These are phyloP conservation scores for Fusarium acutatum DNA, from an alignment of 2,329 filamentous ascomycete genomes.

Conservation along the genomic window DNA sequence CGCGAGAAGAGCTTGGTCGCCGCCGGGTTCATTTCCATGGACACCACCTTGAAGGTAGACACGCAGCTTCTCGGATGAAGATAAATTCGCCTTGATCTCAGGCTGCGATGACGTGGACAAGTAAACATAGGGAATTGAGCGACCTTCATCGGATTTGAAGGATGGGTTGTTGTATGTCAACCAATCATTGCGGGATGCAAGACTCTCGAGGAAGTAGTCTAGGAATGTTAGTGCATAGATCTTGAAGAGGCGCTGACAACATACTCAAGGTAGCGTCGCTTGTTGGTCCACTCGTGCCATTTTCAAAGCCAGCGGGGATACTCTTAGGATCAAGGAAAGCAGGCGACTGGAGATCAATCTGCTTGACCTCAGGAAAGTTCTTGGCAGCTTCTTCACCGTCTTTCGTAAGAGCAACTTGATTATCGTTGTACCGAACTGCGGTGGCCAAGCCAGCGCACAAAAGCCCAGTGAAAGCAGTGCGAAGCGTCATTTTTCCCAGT, in stretches of 20 bases:
- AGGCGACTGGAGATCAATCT: constrained; percentile 38
- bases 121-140: constrained; percentile 34
- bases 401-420: constrained; percentile 35
- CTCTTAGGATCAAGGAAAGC: constrained; percentile 36
- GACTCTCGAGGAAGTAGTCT: constrained; percentile 36
- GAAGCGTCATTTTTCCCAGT: constrained; percentile 8
- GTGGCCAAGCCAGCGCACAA: constrained; percentile 27
- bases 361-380: constrained; percentile 34
- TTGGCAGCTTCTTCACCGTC: constrained; percentile 36
- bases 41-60: constrained; percentile 43
- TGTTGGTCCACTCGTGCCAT: constrained; percentile 44
- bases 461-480: constrained; percentile 12
- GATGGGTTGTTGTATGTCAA: constrained; percentile 35
- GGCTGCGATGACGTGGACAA: constrained; percentile 16
- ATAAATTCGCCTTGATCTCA: constrained; percentile 20
- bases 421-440: constrained; percentile 39
- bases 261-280: constrained; percentile 23
- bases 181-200: constrained; percentile 35
- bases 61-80: constrained; percentile 32
- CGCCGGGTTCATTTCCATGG: constrained; percentile 42
- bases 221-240: not conserved
- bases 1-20: constrained; percentile 40
- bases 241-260: rapidly evolving
- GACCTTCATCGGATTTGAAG: constrained; percentile 36
- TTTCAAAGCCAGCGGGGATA: constrained; percentile 36